Conservation (phyloP, 1,284 basidiomycete species). For the Taiwanofungus camphoratus region DNA sequence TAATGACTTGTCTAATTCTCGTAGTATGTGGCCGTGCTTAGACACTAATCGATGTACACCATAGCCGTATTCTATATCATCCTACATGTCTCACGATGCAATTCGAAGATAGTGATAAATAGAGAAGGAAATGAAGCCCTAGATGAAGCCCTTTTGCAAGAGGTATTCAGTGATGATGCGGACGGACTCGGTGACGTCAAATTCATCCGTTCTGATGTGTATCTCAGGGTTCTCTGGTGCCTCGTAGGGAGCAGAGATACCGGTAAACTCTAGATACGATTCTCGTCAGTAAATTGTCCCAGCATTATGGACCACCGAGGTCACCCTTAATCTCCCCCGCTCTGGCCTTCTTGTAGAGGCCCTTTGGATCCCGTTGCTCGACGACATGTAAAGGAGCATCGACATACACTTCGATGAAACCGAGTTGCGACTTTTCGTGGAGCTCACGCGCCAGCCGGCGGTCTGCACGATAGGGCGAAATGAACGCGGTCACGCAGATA, state of each 20-base stretch:
- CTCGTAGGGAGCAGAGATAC: constrained; percentile 97
- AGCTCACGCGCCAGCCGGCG: constrained; percentile 80
- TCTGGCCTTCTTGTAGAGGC: constrained; percentile 95
- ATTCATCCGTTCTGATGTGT: constrained; percentile 87
- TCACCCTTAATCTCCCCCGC: constrained; percentile 94
- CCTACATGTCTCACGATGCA: not conserved
- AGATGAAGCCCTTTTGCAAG: constrained; percentile 52
- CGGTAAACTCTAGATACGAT: constrained; percentile 82
- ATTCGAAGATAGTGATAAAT: too few relatives aligned
- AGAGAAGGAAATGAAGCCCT: constrained; percentile 3
- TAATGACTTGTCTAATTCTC: not conserved
- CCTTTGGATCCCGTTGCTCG: constrained; percentile 95
- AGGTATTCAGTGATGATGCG: constrained; percentile 83
- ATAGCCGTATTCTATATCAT: constrained; percentile 3
- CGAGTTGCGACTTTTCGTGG: constrained; percentile 68
- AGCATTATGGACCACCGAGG: constrained; percentile 6
- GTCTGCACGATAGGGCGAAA: constrained; percentile 94
- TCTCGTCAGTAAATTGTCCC: not conserved
- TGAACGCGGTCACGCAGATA: constrained; percentile 93
- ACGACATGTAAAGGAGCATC: constrained; percentile 89
- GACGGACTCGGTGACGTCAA: constrained; percentile 77
- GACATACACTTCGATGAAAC: constrained; percentile 93
- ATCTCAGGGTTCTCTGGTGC: constrained; percentile 84
- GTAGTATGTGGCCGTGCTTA: not conserved
- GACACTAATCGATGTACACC: constrained; percentile 5